Percentiles rank a stretch among this genome's conserved stretches.
These are phyloP conservation scores for Sisymbrium irio DNA, from an alignment of 345 rosid genomes.

Conservation along the genomic window DNA sequence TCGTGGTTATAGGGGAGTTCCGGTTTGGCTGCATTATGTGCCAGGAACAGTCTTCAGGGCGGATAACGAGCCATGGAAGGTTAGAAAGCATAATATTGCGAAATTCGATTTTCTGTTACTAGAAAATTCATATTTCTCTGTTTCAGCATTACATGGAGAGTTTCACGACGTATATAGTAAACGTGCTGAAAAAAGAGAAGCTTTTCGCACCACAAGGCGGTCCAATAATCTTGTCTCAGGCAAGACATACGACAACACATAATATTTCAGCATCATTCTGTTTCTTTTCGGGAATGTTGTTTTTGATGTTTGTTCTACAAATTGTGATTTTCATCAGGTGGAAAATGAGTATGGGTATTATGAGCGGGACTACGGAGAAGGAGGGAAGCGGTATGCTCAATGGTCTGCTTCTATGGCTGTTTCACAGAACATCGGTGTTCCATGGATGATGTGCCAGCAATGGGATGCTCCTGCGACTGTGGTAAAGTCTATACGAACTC, in stretches of 20 bases:
- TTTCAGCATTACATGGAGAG: slow-evolving; percentile 77
- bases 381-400: slow-evolving; percentile 65
- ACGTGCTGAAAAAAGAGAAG: slow-evolving; percentile 82
- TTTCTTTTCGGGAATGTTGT: not conserved
- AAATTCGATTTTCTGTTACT: not conserved
- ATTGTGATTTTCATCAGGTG: slow-evolving; percentile 46
- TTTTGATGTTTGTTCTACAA: not conserved
- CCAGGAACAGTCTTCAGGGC: slow-evolving; percentile 85
- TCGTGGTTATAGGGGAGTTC: slow-evolving; percentile 61
- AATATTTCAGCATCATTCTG: not conserved
- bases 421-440: slow-evolving; percentile 78
- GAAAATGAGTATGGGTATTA: slow-evolving; percentile 85
- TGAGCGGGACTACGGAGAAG: slow-evolving; percentile 64
- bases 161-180: slow-evolving; percentile 68
- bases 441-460: slow-evolving; percentile 97
- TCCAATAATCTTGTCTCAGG: slow-evolving; percentile 96
- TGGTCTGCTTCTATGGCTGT: slow-evolving; percentile 97
- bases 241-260: slow-evolving; percentile 22
- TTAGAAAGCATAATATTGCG: slow-evolving; percentile 1
- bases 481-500: slow-evolving; percentile 41
- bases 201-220: slow-evolving; percentile 96
- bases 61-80: slow-evolving; percentile 83
- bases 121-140: slow-evolving; percentile 12
- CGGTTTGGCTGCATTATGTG: slow-evolving; percentile 89
- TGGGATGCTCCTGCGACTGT: slow-evolving; percentile 71